Evolutionary conservation across 441 rosid species (phyloP).

Genomic region (Erodium texanum): DNA sequence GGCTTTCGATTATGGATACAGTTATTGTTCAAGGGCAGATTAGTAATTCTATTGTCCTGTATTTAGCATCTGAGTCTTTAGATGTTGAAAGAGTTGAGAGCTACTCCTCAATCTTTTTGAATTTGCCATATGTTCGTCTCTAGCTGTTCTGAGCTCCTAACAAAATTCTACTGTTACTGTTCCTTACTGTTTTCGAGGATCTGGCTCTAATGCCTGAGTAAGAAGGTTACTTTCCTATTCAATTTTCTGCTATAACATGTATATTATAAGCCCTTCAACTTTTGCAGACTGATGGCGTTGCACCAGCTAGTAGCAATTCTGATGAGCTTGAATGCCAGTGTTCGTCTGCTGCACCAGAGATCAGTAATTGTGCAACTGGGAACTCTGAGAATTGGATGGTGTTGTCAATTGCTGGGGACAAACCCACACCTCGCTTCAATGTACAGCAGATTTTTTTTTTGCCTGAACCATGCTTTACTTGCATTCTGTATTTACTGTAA

Average conservation of each 20-base stretch:
- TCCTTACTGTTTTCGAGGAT: background rate
- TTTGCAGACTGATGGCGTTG: slow-evolving; percentile 45
- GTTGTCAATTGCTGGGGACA: slow-evolving; percentile 65
- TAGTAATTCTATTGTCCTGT: background rate
- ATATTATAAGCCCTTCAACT: slow-evolving; percentile 15
- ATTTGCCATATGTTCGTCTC: no score
- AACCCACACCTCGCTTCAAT: slow-evolving; percentile 76
- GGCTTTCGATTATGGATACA: slow-evolving; percentile 5
- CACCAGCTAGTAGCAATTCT: slow-evolving; percentile 36
- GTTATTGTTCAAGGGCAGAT: background rate
- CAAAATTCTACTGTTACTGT: background rate
- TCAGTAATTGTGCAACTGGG: slow-evolving; percentile 30
- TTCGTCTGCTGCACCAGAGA: slow-evolving; percentile 39
- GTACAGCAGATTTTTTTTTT: slow-evolving; percentile 24
- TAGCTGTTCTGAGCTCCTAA: no score
- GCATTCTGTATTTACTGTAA: slow-evolving; percentile 5
- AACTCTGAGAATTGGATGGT: slow-evolving; percentile 80
- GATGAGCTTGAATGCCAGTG: slow-evolving; percentile 47
- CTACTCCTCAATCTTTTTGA: no score
- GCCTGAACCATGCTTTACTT: background rate
- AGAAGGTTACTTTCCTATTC: background rate
- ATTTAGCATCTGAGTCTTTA: no score
- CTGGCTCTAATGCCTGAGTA: background rate
- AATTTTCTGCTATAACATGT: slow-evolving; percentile 1
- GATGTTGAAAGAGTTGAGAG: no score